Conservation (phyloP, 495 filamentous ascomycete species). For the Aspergillus avenaceus region DNA sequence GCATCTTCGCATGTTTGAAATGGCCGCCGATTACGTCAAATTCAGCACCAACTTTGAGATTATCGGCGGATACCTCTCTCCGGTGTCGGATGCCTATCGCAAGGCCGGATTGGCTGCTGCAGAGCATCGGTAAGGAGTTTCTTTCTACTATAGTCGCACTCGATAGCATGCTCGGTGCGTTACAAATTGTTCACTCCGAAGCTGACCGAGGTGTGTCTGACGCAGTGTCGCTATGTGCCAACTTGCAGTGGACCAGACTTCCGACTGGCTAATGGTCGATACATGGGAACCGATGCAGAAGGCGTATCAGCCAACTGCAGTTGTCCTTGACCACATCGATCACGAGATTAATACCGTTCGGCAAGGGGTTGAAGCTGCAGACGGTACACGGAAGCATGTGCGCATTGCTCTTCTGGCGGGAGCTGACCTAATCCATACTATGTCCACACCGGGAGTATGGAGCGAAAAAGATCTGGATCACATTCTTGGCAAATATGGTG, state of each 20-base stretch:
- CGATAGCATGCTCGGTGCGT: neutral
- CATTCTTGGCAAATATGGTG: slow-evolving; percentile 79
- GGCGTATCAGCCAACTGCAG: slow-evolving; percentile 81
- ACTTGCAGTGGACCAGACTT: slow-evolving; percentile 70
- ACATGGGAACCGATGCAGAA: slow-evolving; percentile 71
- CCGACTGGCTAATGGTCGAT: slow-evolving; percentile 83
- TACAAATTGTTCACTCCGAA: too few species aligned
- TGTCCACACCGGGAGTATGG: slow-evolving; percentile 76
- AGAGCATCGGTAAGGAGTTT: slow-evolving; percentile 56
- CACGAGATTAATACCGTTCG: slow-evolving; percentile 79
- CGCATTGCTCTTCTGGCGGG: slow-evolving; percentile 75
- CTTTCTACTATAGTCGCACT: neutral
- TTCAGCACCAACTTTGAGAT: slow-evolving; percentile 84
- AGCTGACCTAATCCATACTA: slow-evolving; percentile 83
- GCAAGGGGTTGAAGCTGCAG: slow-evolving; percentile 63
- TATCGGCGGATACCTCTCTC: slow-evolving; percentile 76
- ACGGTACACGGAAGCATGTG: slow-evolving; percentile 56
- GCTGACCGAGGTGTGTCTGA: slow-evolving; percentile 9
- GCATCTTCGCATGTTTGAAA: slow-evolving; percentile 92
- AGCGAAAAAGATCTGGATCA: slow-evolving; percentile 75
- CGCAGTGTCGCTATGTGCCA: slow-evolving; percentile 63
- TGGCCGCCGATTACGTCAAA: slow-evolving; percentile 76
- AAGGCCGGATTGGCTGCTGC: slow-evolving; percentile 81
- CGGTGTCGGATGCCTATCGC: slow-evolving; percentile 83
- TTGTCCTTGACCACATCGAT: slow-evolving; percentile 84